Conservation (phyloP, 306 rosid genomes). For the Medicago truncatula region DNA sequence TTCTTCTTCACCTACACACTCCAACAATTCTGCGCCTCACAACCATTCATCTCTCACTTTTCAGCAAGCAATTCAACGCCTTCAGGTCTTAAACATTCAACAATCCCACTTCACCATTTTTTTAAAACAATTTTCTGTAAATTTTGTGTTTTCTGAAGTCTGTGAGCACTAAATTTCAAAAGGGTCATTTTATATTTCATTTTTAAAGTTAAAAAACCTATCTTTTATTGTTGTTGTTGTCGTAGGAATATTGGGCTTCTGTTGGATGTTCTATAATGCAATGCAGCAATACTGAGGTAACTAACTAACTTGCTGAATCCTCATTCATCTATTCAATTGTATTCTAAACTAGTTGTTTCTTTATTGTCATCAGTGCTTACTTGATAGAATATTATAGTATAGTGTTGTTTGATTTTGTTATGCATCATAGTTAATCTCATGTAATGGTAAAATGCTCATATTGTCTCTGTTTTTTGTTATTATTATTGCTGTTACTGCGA, state of each 20-base stretch:
- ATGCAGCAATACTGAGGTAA: conserved; percentile 98
- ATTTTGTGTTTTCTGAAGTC: background rate
- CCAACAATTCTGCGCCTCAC: conserved; percentile 33
- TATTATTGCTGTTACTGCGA: background rate
- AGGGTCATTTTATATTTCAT: background rate
- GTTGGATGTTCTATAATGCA: conserved; percentile 99
- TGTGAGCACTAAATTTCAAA: background rate
- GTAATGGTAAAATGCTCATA: background rate
- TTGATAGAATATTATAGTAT: too few species aligned
- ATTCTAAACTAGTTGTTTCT: background rate
- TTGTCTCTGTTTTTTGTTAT: background rate
- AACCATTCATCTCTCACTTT: conserved; percentile 66
- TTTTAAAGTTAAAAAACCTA: background rate
- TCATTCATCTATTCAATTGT: too few species aligned
- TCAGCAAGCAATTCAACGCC: conserved; percentile 96
- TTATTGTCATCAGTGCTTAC: background rate
- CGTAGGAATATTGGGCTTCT: conserved; percentile 96
- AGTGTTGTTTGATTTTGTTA: background rate
- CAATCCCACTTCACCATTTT: background rate
- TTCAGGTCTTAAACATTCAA: conserved; percentile 62
- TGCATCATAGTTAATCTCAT: background rate
- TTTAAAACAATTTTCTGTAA: background rate
- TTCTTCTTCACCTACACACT: conserved; percentile 32
- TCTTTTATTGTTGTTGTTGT: conserved; percentile 9
- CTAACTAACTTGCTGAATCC: conserved; percentile 18